These are phyloP conservation scores for Penicillium sp. DNA, from an alignment of 2,329 filamentous ascomycete genomes.

Conservation along the genomic window DNA sequence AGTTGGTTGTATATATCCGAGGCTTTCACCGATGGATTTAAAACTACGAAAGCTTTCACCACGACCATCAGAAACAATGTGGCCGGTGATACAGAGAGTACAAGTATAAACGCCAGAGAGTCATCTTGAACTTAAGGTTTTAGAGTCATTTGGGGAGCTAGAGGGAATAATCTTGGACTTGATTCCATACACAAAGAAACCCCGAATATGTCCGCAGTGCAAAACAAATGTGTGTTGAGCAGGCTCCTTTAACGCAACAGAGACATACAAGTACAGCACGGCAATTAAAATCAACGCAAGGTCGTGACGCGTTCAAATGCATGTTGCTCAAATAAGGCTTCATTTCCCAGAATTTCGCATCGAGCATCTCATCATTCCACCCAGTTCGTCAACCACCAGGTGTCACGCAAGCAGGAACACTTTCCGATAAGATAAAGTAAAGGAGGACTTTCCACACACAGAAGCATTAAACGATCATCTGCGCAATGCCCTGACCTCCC, in stretches of 20 bases:
- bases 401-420: background rate
- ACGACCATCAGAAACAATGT: too few species aligned
- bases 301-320: constrained; percentile 25
- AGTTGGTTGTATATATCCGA: too few species aligned
- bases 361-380: constrained; percentile 21
- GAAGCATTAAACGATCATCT: constrained; percentile 81
- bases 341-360: constrained; percentile 16
- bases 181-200: background rate
- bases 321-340: constrained; percentile 14
- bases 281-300: constrained; percentile 14
- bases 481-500: constrained; percentile 86
- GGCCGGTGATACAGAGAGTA: background rate
- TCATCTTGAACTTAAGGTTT: background rate
- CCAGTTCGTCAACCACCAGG: constrained; percentile 4
- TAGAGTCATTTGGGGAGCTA: background rate
- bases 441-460: background rate
- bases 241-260: constrained; percentile 1
- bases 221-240: background rate
- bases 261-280: constrained; percentile 23
- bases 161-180: background rate
- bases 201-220: constrained; percentile 1
- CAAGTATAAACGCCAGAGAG: background rate
- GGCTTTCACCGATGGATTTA: too few species aligned
- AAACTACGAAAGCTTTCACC: too few species aligned
- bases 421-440: background rate